Evolutionary conservation across 352 stramenopile species (phyloP), one percentile per base, ranked within the genome.

Genomic region (Phytopythium montanum): DNA sequence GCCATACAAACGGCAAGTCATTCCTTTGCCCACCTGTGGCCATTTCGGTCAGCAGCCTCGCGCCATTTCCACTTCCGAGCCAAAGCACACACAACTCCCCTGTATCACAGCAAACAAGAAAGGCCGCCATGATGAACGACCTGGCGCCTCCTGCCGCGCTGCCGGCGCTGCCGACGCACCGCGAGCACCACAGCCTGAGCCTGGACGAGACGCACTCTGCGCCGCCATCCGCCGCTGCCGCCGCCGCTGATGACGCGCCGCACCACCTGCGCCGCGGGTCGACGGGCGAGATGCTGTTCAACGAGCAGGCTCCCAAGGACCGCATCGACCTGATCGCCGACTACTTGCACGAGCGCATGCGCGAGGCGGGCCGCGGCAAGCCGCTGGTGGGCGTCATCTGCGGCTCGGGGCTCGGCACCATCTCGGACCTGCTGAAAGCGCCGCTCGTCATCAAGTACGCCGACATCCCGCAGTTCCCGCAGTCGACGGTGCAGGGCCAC

Each of bases 401-500:
- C 68, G 97, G 97, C 54, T 98, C 92, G 13, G 96, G 97, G 1
- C 88, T 99, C 42, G 94, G 92, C 21, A 85, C 80, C 10, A 82
- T 99, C 18, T 95, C 88, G 61, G 89, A 98, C 64, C 86, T 81
- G 23, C 73, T 99, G 7, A 74, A 87, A 9, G 88, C 91, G 41
- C 88, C 86, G n/a, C 59, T 97, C 23, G 87, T 85, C 19, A 87
- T 99, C 62, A 86, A 93, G 49, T 99, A 99, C 69, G 62, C 81
- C 25, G 88, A 97, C 59, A 98, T 99, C 59, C 95, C 96, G 19
- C 76, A 88, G 58, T 98, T 99, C 75, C 95, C 95, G 7, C 60
- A 75, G 21, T 94, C 96, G 31, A 98, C 94, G 2, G 95, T 98
- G n/a, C 81, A 90, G 10, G 96, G 96, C 26, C 95, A 98, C 72